Base-by-base conservation (phyloP, 331 rosid species). In the Erythrophleum ivorense region DNA sequence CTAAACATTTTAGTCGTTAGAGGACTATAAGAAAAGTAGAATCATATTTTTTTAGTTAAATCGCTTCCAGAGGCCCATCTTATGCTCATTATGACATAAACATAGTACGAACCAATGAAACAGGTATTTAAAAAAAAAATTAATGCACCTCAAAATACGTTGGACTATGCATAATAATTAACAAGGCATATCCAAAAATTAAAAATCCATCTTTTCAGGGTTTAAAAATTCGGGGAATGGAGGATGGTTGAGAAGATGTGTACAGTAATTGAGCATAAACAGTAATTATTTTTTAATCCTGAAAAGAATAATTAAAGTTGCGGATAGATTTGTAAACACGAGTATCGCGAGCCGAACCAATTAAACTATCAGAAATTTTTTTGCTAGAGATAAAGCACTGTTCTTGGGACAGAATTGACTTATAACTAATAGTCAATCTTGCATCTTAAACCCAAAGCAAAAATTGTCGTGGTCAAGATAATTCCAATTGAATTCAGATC, bases 401-500 rank as follows among this genome's bases (percentile, higher is more conserved):
- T 59, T 68, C 16, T 68, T 66, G 52, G 69, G 13, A n/a, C 76
- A 71, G 59, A 70, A 72, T 76, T 84, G 80, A 84, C 81, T 68
- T 33, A 15, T 34, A 69, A 71, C 59, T 18, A 29, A 18, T 50
- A 62, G 57, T 78, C 75, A 86, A 80, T 52, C 54, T 5, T 31
- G 65, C 75, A 80, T 80, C 34, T 68, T 29, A 31, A 79, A 72
- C 83, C 33, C 31, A 48, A 21, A 46, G 34, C 4, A 40, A 68
- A 81, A 84, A 48, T 45, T 65, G 31, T 13, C 2, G 49, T 36
- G 57, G 65, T 70, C 38, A 5, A 74, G 48, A 82, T 66, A 48
- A 63, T 57, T 68, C n/a, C 66, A 84, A 80, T 66, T 34, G 40
- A 69, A 70, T 75, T 69, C 81, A 86, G 90, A 89, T 89, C 92